Percentiles rank a stretch among this genome's conserved stretches.
Evolutionary conservation across 148 eudicot species (phyloP).

Genomic region (Euryodendron excelsum): DNA sequence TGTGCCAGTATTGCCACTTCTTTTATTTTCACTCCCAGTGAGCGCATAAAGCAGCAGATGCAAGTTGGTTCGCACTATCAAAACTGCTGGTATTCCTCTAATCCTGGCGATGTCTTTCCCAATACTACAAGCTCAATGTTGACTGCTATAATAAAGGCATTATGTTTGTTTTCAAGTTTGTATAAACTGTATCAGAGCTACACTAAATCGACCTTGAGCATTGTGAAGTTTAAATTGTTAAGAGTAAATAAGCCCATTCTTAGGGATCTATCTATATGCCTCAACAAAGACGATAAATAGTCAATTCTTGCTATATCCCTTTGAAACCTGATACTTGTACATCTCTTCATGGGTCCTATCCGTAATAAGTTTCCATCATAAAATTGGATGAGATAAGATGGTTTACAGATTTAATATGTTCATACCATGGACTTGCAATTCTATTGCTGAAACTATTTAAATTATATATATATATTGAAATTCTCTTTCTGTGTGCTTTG

Average conservation of each 20-base stretch:
- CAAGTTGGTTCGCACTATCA: slow-evolving; percentile 85
- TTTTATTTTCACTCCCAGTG: slow-evolving; percentile 93
- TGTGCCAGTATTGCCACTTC: slow-evolving; percentile 98
- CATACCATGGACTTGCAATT: background rate
- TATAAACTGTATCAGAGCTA: background rate
- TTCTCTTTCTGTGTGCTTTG: background rate
- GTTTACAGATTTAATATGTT: background rate
- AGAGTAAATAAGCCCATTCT: background rate
- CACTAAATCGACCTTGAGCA: background rate
- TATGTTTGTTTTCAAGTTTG: background rate
- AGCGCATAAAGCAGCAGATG: slow-evolving; percentile 97
- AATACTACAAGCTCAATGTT: background rate
- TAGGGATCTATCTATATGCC: no score
- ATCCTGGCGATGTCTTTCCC: background rate
- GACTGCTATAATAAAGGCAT: background rate
- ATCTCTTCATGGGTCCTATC: background rate
- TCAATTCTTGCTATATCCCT: background rate
- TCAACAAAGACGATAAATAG: background rate
- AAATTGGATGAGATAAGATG: background rate
- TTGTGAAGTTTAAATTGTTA: background rate
- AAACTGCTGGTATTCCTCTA: slow-evolving; percentile 73
- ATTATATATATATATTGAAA: background rate
- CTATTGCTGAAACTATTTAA: background rate
- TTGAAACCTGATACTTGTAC: background rate
- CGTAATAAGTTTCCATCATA: background rate